These are phyloP conservation scores for Sporothrix brasiliensis DNA, from an alignment of 2,329 filamentous ascomycete genomes.

Conservation along the genomic window DNA sequence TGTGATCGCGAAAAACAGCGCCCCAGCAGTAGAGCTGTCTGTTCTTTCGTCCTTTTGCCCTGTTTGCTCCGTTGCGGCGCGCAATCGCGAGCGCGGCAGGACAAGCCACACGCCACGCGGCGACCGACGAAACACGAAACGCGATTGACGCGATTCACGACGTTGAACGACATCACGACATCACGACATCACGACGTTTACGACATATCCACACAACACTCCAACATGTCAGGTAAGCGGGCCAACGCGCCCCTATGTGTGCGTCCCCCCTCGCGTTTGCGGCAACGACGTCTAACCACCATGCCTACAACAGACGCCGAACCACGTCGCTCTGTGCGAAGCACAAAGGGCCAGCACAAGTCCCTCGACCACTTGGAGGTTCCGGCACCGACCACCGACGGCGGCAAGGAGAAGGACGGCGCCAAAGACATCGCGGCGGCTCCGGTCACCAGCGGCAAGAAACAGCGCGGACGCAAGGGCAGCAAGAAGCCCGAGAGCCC, in stretches of 20 bases:
- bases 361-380: conserved; percentile 76
- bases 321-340: conserved; percentile 89
- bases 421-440: neutral
- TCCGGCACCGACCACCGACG: conserved; percentile 37
- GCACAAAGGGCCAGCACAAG: conserved; percentile 97
- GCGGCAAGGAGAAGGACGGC: neutral
- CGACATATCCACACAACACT: conserved; percentile 5
- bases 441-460: conserved; percentile 47
- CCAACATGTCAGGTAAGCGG: conserved; percentile 34
- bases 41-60: neutral
- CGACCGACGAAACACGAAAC: neutral
- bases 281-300: neutral
- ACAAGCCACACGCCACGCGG: neutral
- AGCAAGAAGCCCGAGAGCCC: conserved; percentile 66
- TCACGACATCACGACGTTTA: neutral
- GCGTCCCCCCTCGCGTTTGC: neutral
- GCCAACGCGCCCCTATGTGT: neutral
- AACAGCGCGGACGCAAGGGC: conserved; percentile 52
- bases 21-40: neutral
- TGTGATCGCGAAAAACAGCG: conserved; percentile 16
- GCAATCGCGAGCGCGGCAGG: neutral
- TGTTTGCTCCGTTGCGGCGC: conserved; percentile 12
- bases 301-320: conserved; percentile 59
- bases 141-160: neutral
- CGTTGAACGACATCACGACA: neutral